Base-by-base conservation (phyloP, 1,284 basidiomycete genomes). In the Cutaneotrichosporon arboriforme region DNA sequence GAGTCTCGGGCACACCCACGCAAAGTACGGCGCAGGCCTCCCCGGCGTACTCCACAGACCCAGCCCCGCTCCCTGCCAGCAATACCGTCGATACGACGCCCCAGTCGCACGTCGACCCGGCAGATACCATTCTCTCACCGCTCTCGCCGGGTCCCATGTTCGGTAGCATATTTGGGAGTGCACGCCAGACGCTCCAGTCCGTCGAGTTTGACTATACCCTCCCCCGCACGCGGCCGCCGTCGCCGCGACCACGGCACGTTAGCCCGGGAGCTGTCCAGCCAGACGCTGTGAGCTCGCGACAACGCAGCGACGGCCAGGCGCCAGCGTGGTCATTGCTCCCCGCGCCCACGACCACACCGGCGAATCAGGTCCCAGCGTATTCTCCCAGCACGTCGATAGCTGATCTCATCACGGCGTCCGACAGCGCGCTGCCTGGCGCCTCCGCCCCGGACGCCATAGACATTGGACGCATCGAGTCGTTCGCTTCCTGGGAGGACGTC, bases 401-500 rank as follows among this genome's bases (percentile, higher is more conserved):
- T 9, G 46, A 44, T 20, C 47, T 54, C 3, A 18, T 40, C 7
- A 17, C 31, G 2, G 52, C 35, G 2, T 38, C 35, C n/a, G 46
- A 37, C 3, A 22, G 17, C 15, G 42, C 23, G 3, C 26, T 31
- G 10, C 18, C 13, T 0, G 14, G 33, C 1, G 17, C 20, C 13
- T 4, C 26, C 26, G 31, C 13, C 21, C 21, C 9, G 13, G 12
- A 20, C n/a, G 26, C 4, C 5, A 20, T 49, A 3, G 47, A 54
- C 22, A 50, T 44, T 21, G 8, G 13, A 8, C 46, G 44, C 17
- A 59, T 65, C 26, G 62, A 66, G 41, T 31, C 37, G 8, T 54
- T 66, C 15, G 59, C 57, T 4, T 49, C 50, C 4, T 66, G 60
- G 60, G 53, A 54, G 20, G 60, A 64, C 47, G 51, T 66, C 21